phyloP scores from a whole-genome alignment of 148 eudicot genomes.

The Rhododendron mucronatum region DNA sequence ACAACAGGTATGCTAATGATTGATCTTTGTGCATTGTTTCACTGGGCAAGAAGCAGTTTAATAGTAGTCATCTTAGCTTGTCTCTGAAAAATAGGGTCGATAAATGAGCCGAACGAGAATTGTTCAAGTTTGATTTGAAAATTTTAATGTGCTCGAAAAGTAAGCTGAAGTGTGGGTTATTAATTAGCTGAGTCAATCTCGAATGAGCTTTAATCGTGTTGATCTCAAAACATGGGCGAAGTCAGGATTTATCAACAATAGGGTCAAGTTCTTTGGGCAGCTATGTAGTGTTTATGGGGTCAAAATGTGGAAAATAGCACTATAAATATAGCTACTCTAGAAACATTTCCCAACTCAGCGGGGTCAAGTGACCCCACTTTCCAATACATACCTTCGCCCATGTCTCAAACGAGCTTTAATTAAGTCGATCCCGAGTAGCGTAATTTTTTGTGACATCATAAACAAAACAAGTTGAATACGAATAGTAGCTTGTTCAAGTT shows the following conservation, averaged over 20 bases:
- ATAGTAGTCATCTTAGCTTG: too few relatives aligned
- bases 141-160: too few relatives aligned
- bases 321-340: neutral
- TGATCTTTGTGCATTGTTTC: neutral
- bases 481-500: neutral
- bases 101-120: too few relatives aligned
- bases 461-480: neutral
- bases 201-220: too few relatives aligned
- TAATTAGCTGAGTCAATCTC: too few relatives aligned
- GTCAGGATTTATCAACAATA: too few relatives aligned
- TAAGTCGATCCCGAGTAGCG: neutral
- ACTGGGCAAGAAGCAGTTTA: neutral
- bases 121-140: too few relatives aligned
- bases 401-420: neutral
- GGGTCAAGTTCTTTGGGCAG: too few relatives aligned
- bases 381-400: neutral
- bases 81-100: too few relatives aligned
- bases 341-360: neutral
- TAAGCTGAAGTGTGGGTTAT: too few relatives aligned
- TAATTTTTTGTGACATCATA: neutral
- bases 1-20: slow-evolving; percentile 44
- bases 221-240: too few relatives aligned
- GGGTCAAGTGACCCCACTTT: neutral
- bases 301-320: neutral
- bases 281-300: neutral